Conservation (phyloP, 441 rosid genomes). For the Capsella rubella region DNA sequence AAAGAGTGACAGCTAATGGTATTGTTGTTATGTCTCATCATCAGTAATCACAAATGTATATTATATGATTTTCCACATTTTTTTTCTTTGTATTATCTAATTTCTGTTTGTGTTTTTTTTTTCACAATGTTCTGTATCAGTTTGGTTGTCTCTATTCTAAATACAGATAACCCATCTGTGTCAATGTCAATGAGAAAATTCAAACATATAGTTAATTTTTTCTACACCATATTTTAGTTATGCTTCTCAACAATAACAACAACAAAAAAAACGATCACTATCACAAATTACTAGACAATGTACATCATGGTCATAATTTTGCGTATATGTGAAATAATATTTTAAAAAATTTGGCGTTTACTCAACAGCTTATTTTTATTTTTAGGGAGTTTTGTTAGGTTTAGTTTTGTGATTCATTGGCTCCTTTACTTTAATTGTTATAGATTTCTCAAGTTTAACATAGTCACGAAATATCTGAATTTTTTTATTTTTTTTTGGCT, state of each 20-base stretch:
- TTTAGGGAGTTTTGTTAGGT: neutral
- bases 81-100: constrained; percentile 22
- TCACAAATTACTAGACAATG: constrained; percentile 7
- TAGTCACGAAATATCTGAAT: neutral
- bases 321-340: neutral
- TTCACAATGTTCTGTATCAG: constrained; percentile 36
- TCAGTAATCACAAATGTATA: constrained; percentile 40
- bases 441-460: neutral
- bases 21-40: constrained; percentile 57
- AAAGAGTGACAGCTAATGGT: constrained; percentile 77
- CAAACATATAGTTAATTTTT: neutral
- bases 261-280: neutral
- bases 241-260: neutral
- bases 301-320: neutral
- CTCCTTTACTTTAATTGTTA: neutral
- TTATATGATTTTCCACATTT: constrained; percentile 21
- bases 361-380: neutral
- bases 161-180: constrained; percentile 39
- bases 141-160: constrained; percentile 39
- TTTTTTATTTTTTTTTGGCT: neutral
- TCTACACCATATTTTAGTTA: neutral
- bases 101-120: constrained; percentile 1
- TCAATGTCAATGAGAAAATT: constrained; percentile 37
- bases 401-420: neutral
- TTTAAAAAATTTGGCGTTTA: neutral